Evolutionary conservation across 139 green algal species (phyloP), one percentile per base, ranked within the genome.

Genomic region (Raphidocelis subcapitata): DNA sequence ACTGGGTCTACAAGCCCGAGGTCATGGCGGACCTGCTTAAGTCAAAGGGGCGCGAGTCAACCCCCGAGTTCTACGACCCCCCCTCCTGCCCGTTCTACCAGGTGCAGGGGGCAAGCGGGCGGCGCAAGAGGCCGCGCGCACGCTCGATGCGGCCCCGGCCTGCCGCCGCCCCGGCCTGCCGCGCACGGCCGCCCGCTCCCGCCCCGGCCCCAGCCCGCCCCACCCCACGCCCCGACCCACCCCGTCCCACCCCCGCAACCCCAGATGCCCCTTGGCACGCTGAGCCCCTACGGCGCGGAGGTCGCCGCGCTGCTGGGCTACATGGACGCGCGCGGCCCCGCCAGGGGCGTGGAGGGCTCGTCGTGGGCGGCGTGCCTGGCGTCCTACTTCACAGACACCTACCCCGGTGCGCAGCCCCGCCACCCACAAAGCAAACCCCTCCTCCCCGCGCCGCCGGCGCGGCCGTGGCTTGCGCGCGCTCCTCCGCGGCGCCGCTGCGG

Each of bases 241-340:
- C n/a, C n/a, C n/a, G n/a, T n/a, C n/a, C n/a, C n/a, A n/a, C n/a
- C n/a, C n/a, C n/a, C n/a, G n/a, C n/a, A n/a, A n/a, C n/a, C 41
- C 15, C 60, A 65, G 60, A 65, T 65, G 60, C 31, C 60, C 0
- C 75, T 69, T 12, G 83, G 83, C 21, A 24, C 29, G 4, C 68
- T 82, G 37, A 85, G 76, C 1, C 83, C 83, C 29, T 88, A 86
- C n/a, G 84, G 84, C 44, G 82, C 79, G 3, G 84, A 90, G 66
- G 72, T 75, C 10, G 51, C 79, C 23, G 75, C 82, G 3, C 23
- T 86, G 36, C 61, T 86, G 62, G 62, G 74, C 36, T 83, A 77
- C 52, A 49, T 86, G 28, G 71, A 72, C 12, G 44, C 12, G 14
- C 44, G 65, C n/a, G 55, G 23, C 4, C 23, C 67, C 0, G 12